A percentile compares a stretch with the other conserved stretches of the same genome.
These are phyloP conservation scores for Cladobotryum protrusum DNA, from an alignment of 2,329 filamentous ascomycete genomes.

Conservation along the genomic window DNA sequence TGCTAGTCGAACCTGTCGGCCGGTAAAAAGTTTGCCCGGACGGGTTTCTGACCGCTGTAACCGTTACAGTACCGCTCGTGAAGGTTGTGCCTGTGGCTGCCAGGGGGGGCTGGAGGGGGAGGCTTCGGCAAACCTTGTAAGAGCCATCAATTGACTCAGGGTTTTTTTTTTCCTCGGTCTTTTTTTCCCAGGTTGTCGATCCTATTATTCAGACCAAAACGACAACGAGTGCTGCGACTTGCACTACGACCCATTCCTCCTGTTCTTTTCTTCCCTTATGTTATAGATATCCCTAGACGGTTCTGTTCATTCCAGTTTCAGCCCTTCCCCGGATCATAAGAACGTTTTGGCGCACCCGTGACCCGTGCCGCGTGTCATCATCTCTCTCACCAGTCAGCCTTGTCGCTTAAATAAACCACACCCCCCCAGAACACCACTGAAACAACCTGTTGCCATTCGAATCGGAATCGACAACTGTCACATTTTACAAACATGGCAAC, in stretches of 20 bases:
- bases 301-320: no score
- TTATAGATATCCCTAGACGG: slow-evolving; percentile 12
- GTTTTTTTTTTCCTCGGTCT: slow-evolving; percentile 1
- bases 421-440: slow-evolving; percentile 3
- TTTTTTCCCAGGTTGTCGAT: slow-evolving; percentile 7
- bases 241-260: not conserved
- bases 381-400: no score
- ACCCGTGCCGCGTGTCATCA: no score
- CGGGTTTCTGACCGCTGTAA: slow-evolving; percentile 8
- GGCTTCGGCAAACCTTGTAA: not conserved
- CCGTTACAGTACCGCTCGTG: not conserved
- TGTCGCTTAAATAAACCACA: not conserved
- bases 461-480: not conserved
- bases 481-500: slow-evolving; percentile 27
- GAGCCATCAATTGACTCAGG: slow-evolving; percentile 4
- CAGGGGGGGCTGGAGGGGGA: not conserved
- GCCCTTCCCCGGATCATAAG: no score
- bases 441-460: not conserved
- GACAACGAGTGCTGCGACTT: no score
- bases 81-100: not conserved
- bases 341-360: no score
- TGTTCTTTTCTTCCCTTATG: slow-evolving; percentile 9
- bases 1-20: not conserved
- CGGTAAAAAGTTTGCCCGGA: not conserved
- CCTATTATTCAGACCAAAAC: not conserved